Conservation (phyloP, 1,284 basidiomycete species). For the Cutaneotrichosporon daszewskae region DNA sequence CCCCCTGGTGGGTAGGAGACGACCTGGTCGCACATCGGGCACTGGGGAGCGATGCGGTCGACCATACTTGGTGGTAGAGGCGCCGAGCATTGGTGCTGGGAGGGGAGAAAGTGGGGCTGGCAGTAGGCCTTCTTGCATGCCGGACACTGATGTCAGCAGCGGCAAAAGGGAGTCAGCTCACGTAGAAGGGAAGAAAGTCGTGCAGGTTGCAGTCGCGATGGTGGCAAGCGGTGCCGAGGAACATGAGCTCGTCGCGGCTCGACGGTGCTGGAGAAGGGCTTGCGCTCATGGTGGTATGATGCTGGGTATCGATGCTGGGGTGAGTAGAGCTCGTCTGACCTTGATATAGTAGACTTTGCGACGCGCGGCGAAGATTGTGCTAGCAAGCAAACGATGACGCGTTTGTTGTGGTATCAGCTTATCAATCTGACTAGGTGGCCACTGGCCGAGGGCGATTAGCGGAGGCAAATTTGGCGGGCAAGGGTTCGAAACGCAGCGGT, state of each 20-base stretch:
- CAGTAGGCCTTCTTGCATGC: slow-evolving; percentile 45
- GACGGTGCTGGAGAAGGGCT: slow-evolving; percentile 11
- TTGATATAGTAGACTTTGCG: no score
- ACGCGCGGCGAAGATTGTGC: slow-evolving; percentile 1
- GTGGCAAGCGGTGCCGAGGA: slow-evolving; percentile 43
- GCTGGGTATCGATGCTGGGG: neutral
- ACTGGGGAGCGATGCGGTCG: slow-evolving; percentile 45
- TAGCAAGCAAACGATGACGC: neutral
- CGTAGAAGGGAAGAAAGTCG: slow-evolving; percentile 46
- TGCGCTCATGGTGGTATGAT: slow-evolving; percentile 6
- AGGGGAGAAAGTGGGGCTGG: slow-evolving; percentile 45
- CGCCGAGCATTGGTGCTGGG: slow-evolving; percentile 37
- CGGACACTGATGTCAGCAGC: slow-evolving; percentile 33
- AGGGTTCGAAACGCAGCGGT: no score
- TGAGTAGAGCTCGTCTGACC: neutral
- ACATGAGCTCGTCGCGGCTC: slow-evolving; percentile 37
- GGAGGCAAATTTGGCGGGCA: neutral
- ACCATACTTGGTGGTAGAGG: slow-evolving; percentile 42
- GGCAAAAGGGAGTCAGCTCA: slow-evolving; percentile 17
- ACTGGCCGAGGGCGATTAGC: neutral
- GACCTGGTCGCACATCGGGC: slow-evolving; percentile 43
- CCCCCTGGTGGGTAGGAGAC: slow-evolving; percentile 28
- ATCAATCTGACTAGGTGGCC: neutral
- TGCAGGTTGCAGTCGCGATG: slow-evolving; percentile 44
- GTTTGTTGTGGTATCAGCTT: neutral